Evolutionary conservation across 139 green algal species (phyloP), one percentile per base, ranked within the genome.

Genomic region (Tetratostichococcus sp.): DNA sequence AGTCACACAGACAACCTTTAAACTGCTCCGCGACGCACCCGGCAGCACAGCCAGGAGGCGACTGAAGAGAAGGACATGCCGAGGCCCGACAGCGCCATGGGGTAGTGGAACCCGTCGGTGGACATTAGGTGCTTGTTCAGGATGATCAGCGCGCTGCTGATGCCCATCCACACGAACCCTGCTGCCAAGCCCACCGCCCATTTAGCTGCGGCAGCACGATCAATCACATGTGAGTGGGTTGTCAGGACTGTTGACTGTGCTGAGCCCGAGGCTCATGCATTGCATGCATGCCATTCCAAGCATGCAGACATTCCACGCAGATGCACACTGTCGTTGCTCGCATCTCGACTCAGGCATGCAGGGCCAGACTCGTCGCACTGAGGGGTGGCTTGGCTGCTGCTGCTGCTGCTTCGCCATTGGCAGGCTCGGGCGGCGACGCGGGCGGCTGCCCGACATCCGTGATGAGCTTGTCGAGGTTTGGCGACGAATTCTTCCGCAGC

Each of bases 51-150:
- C 72, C 78, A 93, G 70, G 70, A 80, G 2, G 91, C 86, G 1
- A 91, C 1, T 1, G 80, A 78, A 28, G 73, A 86, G 65, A 88
- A 90, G 30, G 68, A 74, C 92, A 97, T 97, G 31, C 92, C 92
- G 70, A 94, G 87, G 14, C 83, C 81, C 0, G 80, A 88, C 0
- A 93, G 79, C 2, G 82, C 75, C 84, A 95, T 96, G 1, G 91
- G 91, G 75, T 92, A 97, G 66, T 76, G 80, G 72, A 97, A 97
- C 0, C 80, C 77, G 65, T 93, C 84, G 0, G 34, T 70, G 32
- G 87, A 87, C 74, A 97, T 87, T 2, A 97, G 74, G 43, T 93
- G 82, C 71, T 96, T 95, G 75, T 96, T 96, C 23, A 96, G 21
- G 58, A 96, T 62, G 74, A 96, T 95, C 17, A 96, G 80, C 0